Base-by-base conservation (phyloP, 805 yeast genomes). In the Zygosaccharomyces gambellarensis region DNA sequence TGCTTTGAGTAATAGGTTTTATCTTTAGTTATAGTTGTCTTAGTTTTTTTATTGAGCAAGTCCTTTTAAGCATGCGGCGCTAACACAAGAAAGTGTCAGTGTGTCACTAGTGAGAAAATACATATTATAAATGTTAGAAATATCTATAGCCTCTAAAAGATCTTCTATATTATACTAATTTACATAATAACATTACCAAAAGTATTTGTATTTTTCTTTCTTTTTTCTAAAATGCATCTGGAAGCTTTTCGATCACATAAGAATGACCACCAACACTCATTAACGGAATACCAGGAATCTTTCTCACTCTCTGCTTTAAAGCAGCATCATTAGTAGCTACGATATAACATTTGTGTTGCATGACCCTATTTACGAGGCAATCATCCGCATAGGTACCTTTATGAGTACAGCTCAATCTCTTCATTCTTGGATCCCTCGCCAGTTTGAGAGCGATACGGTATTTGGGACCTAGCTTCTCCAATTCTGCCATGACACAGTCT, bases 281-380 rank as follows among this genome's bases (percentile, higher is more conserved):
- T 31, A 94, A 74, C 10, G 99, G 99, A 53, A 94, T 87, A 61
- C 99, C 99, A 1, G 99, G 99, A 25, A 94, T 89, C 69, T 94
- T 94, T 72, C 99, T 80, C 29, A 94, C 80, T 68, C 99, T 79
- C 63, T 97, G 82, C 66, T 94, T 94, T 65, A 94, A 74, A 60
- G 92, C 98, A 11, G 96, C 97, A 82, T 94, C 99, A 66, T 92
- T 94, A 1, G 98, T 92, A 43, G 99, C 99, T 32, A 94, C 97
- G 48, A 94, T 90, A 63, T 82, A 94, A 70, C 99, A 94, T 67
- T 94, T 94, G 71, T 94, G 98, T 63, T 92, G 97, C 67, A 92
- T 78, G 5, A 94, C 96, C 59, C 99, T 77, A 65, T 86, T 83
- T 14, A 94, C 98, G 7, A 94, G 67, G 69, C 99, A 94, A 70